These are phyloP conservation scores for Fusarium sp. DNA, from an alignment of 2,329 filamentous ascomycete genomes.

Conservation along the genomic window DNA sequence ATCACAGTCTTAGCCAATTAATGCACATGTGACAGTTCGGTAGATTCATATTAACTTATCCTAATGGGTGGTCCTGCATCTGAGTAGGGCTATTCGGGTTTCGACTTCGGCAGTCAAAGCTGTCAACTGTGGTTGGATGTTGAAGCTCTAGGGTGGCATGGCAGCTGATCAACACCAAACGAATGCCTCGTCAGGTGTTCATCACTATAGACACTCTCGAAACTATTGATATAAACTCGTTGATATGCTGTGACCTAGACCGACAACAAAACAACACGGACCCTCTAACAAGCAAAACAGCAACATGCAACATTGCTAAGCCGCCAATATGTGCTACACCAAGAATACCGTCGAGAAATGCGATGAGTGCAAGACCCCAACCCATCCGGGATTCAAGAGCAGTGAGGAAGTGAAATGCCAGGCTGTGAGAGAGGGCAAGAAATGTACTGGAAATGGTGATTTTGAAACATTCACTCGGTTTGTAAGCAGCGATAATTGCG, in stretches of 20 bases:
- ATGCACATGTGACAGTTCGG: slow-evolving; percentile 5
- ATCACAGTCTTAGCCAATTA: neutral
- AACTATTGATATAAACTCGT: neutral
- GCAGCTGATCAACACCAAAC: neutral
- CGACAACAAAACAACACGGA: neutral
- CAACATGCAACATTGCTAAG: neutral
- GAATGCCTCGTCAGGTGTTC: neutral
- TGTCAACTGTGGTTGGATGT: neutral
- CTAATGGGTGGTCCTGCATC: slow-evolving; percentile 15
- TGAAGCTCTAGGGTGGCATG: neutral
- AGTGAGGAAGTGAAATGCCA: neutral
- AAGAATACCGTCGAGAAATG: neutral
- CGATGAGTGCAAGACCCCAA: too few relatives aligned
- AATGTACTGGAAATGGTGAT: neutral
- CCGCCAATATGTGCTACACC: neutral
- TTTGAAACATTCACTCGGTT: too few relatives aligned
- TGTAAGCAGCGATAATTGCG: neutral
- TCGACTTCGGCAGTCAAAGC: slow-evolving; percentile 17
- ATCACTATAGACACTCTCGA: neutral
- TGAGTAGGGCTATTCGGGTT: slow-evolving; percentile 1
- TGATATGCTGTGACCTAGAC: neutral
- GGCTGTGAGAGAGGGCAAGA: neutral
- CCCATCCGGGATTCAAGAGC: too few relatives aligned
- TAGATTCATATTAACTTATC: slow-evolving; percentile 1
- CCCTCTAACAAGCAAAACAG: too few relatives aligned